Conservation (phyloP, 148 eudicot genomes). For the Euryodendron excelsum region DNA sequence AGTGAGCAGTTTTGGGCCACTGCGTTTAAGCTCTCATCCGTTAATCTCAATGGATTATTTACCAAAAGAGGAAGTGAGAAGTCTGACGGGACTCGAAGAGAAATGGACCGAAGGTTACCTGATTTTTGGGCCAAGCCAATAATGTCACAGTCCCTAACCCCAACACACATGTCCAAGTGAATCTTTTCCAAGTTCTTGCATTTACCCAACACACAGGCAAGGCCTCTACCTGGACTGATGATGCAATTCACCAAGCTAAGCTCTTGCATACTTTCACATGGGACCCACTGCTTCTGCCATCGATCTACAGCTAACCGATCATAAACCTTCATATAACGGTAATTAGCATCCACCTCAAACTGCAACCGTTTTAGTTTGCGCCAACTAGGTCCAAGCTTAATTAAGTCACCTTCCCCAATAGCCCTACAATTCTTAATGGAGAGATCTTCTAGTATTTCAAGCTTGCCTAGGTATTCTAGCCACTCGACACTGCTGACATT, state of each 20-base stretch:
- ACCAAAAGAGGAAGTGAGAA: slow-evolving; percentile 58
- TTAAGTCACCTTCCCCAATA: slow-evolving; percentile 82
- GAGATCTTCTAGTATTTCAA: slow-evolving; percentile 58
- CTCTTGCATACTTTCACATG: slow-evolving; percentile 78
- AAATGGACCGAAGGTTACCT: slow-evolving; percentile 55
- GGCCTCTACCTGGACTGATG: slow-evolving; percentile 83
- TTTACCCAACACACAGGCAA: slow-evolving; percentile 71
- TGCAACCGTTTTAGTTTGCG: slow-evolving; percentile 57
- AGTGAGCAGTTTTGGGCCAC: slow-evolving; percentile 57
- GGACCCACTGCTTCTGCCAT: slow-evolving; percentile 65
- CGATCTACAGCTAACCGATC: slow-evolving; percentile 69
- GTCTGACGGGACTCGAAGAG: slow-evolving; percentile 72
- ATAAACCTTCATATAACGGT: slow-evolving; percentile 78
- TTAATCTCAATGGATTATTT: slow-evolving; percentile 59
- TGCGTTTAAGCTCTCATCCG: slow-evolving; percentile 72
- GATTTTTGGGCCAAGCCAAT: slow-evolving; percentile 59
- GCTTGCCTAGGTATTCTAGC: slow-evolving; percentile 83
- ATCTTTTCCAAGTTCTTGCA: slow-evolving; percentile 71
- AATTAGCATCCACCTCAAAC: slow-evolving; percentile 80
- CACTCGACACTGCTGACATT: slow-evolving; percentile 71
- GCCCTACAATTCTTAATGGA: slow-evolving; percentile 77
- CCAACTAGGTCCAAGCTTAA: slow-evolving; percentile 76
- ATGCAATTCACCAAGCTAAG: slow-evolving; percentile 70
- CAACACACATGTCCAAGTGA: slow-evolving; percentile 81
- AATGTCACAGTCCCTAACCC: slow-evolving; percentile 72